These are phyloP conservation scores for Chenopodium album DNA, from an alignment of 148 eudicot species.

Conservation along the genomic window DNA sequence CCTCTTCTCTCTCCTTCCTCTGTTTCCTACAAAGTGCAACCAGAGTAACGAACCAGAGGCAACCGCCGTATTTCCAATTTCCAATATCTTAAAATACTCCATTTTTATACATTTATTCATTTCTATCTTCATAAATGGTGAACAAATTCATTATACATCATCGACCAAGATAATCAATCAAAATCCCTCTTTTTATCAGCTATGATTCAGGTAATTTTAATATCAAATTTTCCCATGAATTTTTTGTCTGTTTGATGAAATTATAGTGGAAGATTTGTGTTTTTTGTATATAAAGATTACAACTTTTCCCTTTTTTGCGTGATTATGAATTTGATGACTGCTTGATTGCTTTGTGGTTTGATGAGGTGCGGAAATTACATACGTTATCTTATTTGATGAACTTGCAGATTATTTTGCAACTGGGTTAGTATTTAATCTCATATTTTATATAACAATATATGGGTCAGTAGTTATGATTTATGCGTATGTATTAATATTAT, in stretches of 20 bases:
- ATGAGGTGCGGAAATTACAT: not conserved
- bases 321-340: too few species aligned
- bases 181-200: not conserved
- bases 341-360: not conserved
- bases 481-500: not conserved
- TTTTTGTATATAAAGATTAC: not conserved
- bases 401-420: not conserved
- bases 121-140: not conserved
- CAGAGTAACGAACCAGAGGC: constrained; percentile 17
- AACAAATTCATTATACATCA: not conserved
- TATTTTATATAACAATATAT: not conserved
- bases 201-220: not conserved
- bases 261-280: not conserved
- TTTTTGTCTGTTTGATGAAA: not conserved
- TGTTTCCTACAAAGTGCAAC: not conserved
- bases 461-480: not conserved
- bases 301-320: not conserved
- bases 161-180: not conserved
- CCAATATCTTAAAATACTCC: not conserved
- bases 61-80: constrained; percentile 8
- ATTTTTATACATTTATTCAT: not conserved
- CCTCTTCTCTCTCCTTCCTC: not conserved
- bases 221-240: not conserved
- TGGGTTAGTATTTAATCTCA: not conserved
- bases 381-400: not conserved